Conservation (phyloP, 345 rosid species). For the Moricandia arvensis region DNA sequence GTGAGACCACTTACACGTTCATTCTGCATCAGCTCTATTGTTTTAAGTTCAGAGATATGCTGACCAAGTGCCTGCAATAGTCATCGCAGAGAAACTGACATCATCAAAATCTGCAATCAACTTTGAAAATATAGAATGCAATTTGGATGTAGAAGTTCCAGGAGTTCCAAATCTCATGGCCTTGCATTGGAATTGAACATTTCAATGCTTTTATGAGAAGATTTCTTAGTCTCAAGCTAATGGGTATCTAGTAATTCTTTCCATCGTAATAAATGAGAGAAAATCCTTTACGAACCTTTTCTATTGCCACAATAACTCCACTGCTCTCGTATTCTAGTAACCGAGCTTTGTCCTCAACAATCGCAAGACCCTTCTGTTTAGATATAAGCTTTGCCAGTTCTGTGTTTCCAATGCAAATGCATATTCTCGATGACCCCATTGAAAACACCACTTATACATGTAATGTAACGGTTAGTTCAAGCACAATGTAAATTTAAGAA, state of each 20-base stretch:
- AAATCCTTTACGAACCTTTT: constrained; percentile 85
- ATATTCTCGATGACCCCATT: constrained; percentile 98
- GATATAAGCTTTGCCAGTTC: constrained; percentile 92
- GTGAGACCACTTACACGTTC: no score
- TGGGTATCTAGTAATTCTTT: constrained; percentile 77
- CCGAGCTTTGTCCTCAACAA: constrained; percentile 90
- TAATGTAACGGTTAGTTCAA: not conserved
- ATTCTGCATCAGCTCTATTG: no score
- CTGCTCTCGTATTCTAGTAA: constrained; percentile 91
- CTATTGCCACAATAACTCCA: constrained; percentile 91
- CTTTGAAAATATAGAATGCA: constrained; percentile 6
- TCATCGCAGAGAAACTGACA: constrained; percentile 17
- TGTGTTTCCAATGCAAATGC: constrained; percentile 99
- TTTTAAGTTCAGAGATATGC: constrained; percentile 74
- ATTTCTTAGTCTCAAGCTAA: constrained; percentile 86
- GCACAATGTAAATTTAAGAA: not conserved
- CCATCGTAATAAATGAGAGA: constrained; percentile 75
- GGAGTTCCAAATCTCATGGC: constrained; percentile 66
- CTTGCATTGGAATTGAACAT: constrained; percentile 93
- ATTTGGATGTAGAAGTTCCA: not conserved
- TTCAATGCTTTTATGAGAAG: constrained; percentile 90
- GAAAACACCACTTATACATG: constrained; percentile 92
- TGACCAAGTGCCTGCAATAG: constrained; percentile 79
- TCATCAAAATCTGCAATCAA: not conserved
- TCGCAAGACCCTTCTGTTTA: constrained; percentile 80